Evolutionary conservation across 345 rosid genomes (phyloP).

Genomic region (Populus simonii): DNA sequence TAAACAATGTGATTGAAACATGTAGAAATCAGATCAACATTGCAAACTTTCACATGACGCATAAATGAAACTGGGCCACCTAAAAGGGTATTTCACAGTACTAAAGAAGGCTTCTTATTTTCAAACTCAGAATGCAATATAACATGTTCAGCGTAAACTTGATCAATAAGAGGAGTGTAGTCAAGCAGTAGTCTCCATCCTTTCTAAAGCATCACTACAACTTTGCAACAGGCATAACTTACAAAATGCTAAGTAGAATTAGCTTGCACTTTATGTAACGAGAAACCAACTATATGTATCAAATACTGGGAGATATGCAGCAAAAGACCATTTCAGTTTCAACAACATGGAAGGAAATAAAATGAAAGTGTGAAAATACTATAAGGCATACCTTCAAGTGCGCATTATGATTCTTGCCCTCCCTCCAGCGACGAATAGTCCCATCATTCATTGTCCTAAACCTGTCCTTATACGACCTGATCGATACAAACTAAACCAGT

Average conservation of each 20-base stretch:
- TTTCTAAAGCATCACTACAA: neutral
- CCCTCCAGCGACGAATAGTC: constrained; percentile 85
- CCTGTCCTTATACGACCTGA: constrained; percentile 79
- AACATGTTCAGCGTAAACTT: neutral
- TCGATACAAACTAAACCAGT: neutral
- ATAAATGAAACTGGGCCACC: neutral
- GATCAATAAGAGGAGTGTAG: neutral
- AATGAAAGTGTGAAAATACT: neutral
- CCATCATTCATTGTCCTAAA: constrained; percentile 77
- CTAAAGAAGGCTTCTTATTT: neutral
- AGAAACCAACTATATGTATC: neutral
- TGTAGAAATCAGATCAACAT: neutral
- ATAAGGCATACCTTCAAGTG: constrained; percentile 60
- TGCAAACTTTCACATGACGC: neutral
- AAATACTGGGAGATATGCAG: neutral
- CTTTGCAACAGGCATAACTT: neutral
- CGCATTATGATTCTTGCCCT: constrained; percentile 90
- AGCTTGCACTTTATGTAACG: neutral
- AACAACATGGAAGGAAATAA: neutral
- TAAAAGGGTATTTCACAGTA: neutral
- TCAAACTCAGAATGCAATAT: neutral
- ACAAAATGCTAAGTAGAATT: neutral
- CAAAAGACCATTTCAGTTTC: neutral
- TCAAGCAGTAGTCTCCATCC: too few species aligned
- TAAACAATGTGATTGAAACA: neutral